phyloP scores from a whole-genome alignment of 176 grass and related monocot species.

The Hordeum marinum region DNA sequence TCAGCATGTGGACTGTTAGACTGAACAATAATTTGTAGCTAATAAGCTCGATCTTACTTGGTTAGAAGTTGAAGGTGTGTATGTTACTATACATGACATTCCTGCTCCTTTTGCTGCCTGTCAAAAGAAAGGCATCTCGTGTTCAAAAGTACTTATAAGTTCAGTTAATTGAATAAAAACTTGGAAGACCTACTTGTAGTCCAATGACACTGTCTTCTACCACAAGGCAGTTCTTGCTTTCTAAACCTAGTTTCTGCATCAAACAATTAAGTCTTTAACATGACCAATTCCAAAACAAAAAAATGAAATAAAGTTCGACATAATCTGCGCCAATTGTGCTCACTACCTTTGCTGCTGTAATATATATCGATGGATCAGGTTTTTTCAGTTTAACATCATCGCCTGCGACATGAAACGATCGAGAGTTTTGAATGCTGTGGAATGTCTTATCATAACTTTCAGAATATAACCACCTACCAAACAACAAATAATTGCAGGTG shows the following conservation, averaged over 20 bases:
- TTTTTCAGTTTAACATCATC: constrained; percentile 98
- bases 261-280: constrained; percentile 17
- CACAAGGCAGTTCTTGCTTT: constrained; percentile 81
- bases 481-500: constrained; percentile 12
- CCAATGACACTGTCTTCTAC: constrained; percentile 99
- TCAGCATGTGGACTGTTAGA: neutral
- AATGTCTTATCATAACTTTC: neutral
- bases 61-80: constrained; percentile 81
- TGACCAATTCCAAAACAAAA: neutral
- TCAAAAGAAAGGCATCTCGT: constrained; percentile 14
- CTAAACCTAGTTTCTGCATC: constrained; percentile 69
- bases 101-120: constrained; percentile 90
- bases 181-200: constrained; percentile 56
- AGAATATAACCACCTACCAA: neutral
- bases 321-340: neutral
- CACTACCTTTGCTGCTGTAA: constrained; percentile 71
- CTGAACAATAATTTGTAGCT: constrained; percentile 11
- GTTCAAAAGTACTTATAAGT: neutral
- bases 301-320: neutral
- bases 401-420: constrained; percentile 40
- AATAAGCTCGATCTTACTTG: constrained; percentile 57
- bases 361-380: constrained; percentile 91
- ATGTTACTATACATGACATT: constrained; percentile 94
- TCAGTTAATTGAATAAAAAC: neutral
- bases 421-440: neutral